phyloP scores from a whole-genome alignment of 2,329 filamentous ascomycete genomes.

The Zalaria obscura region DNA sequence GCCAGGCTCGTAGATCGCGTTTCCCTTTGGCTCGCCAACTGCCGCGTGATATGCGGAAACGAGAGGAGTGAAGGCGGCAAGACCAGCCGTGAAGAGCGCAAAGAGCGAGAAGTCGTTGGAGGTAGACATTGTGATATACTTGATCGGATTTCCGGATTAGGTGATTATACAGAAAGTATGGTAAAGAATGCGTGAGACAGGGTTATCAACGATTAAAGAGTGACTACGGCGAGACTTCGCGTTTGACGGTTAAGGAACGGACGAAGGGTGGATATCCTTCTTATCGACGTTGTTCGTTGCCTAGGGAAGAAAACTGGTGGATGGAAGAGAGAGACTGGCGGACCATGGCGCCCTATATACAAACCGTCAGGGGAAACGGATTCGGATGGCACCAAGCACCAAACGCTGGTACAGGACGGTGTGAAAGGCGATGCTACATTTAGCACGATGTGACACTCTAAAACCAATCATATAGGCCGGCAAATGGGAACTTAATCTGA shows the following conservation, averaged over 20 bases:
- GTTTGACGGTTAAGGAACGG: neutral
- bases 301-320: too few relatives aligned
- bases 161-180: neutral
- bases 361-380: too few relatives aligned
- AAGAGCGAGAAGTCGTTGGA: slow-evolving; percentile 20
- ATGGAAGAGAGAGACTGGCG: too few relatives aligned
- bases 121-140: slow-evolving; percentile 8
- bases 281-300: too few relatives aligned
- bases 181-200: neutral
- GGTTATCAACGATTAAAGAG: neutral
- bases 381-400: too few relatives aligned
- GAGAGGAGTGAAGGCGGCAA: slow-evolving; percentile 37
- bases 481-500: too few relatives aligned
- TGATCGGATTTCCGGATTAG: neutral
- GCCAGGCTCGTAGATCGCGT: slow-evolving; percentile 39
- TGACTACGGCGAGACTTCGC: slow-evolving; percentile 6
- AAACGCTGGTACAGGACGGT: too few relatives aligned
- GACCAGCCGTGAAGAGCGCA: slow-evolving; percentile 35
- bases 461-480: too few relatives aligned
- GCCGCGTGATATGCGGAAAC: slow-evolving; percentile 26
- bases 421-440: too few relatives aligned
- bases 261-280: neutral
- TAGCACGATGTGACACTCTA: too few relatives aligned
- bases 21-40: slow-evolving; percentile 27
- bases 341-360: too few relatives aligned